Evolutionary conservation across 2,329 filamentous ascomycete species (phyloP).

Genomic region (Colletotrichum musicola): DNA sequence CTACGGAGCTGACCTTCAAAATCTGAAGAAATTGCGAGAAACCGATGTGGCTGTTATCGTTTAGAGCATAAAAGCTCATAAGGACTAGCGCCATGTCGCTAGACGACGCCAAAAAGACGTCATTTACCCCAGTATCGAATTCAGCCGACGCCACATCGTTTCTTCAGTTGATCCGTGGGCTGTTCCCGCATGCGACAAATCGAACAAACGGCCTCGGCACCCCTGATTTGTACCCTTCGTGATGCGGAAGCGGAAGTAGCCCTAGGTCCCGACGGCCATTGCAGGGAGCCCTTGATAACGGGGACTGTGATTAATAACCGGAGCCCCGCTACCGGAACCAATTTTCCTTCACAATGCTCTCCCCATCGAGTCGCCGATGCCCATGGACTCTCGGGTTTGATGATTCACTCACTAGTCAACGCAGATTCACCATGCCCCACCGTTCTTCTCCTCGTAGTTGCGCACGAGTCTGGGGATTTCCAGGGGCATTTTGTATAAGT

Average conservation of each 20-base stretch:
- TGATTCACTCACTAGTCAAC: slow-evolving; percentile 10
- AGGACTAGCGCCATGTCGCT: slow-evolving; percentile 9
- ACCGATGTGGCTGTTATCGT: neutral
- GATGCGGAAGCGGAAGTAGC: neutral
- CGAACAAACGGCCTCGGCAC: neutral
- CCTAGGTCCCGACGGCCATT: neutral
- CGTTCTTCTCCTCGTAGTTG: neutral
- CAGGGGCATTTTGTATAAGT: slow-evolving; percentile 5
- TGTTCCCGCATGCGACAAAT: neutral
- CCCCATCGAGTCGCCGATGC: slow-evolving; percentile 18
- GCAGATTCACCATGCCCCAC: neutral
- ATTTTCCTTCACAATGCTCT: neutral
- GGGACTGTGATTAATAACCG: slow-evolving; percentile 21
- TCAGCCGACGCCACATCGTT: slow-evolving; percentile 16
- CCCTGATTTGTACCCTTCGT: neutral
- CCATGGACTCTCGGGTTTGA: slow-evolving; percentile 12
- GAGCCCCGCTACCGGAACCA: slow-evolving; percentile 36
- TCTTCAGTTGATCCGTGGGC: neutral
- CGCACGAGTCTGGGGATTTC: too few relatives aligned
- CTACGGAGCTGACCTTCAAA: too few relatives aligned
- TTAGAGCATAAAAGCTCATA: neutral
- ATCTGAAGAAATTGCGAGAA: neutral
- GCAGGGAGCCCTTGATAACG: slow-evolving; percentile 12
- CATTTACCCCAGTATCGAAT: slow-evolving; percentile 1
- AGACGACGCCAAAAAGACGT: slow-evolving; percentile 8